These are phyloP conservation scores for Phytophthora colocasiae DNA, from an alignment of 352 stramenopile species.

Conservation along the genomic window DNA sequence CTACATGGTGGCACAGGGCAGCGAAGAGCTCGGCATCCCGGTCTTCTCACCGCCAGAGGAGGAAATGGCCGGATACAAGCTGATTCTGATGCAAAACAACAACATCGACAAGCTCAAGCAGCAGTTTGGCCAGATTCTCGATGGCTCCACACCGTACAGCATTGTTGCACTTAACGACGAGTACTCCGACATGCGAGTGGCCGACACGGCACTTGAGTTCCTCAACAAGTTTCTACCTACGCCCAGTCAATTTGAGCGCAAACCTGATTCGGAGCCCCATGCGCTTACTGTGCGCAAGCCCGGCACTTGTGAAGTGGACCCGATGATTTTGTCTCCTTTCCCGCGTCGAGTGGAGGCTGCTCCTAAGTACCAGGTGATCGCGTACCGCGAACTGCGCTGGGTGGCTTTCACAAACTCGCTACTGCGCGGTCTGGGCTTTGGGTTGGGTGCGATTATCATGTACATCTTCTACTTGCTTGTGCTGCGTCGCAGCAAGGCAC, in stretches of 20 bases:
- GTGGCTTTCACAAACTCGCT: constrained; percentile 84
- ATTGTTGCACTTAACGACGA: constrained; percentile 90
- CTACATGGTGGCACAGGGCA: constrained; percentile 88
- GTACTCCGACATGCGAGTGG: constrained; percentile 84
- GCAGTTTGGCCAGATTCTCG: constrained; percentile 73
- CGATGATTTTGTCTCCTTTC: constrained; percentile 73
- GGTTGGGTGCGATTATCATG: constrained; percentile 80
- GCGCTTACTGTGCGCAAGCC: constrained; percentile 69
- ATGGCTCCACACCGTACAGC: constrained; percentile 69
- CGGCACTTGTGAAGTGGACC: constrained; percentile 73
- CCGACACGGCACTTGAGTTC: constrained; percentile 75
- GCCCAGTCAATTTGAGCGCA: constrained; percentile 74
- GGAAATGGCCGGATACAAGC: constrained; percentile 87
- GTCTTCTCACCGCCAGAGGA: constrained; percentile 73
- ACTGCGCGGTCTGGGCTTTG: constrained; percentile 76
- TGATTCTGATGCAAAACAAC: constrained; percentile 86
- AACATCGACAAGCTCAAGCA: constrained; percentile 76
- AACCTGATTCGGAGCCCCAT: constrained; percentile 46
- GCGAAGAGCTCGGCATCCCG: constrained; percentile 79
- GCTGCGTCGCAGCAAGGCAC: constrained; percentile 54
- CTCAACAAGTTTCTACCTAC: constrained; percentile 74
- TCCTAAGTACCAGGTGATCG: constrained; percentile 82
- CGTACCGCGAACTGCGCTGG: constrained; percentile 83
- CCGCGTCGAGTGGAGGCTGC: constrained; percentile 66
- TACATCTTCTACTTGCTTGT: constrained; percentile 86